Conservation (phyloP, 129 eudicot genomes). For the Arctium lappa region DNA sequence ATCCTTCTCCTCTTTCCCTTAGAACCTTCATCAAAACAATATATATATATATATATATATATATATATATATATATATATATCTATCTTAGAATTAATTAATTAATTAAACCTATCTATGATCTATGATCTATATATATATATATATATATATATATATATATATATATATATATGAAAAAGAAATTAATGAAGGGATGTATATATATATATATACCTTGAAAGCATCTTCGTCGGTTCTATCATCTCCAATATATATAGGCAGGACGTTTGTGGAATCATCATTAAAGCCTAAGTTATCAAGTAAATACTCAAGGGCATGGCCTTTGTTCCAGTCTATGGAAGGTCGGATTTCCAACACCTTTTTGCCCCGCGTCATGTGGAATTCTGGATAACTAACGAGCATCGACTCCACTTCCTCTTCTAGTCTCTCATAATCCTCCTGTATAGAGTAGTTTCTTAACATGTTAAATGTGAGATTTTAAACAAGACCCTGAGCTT, state of each 20-base stretch:
- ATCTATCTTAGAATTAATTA: not conserved
- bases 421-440: constrained; percentile 52
- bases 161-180: constrained; percentile 1
- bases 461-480: too few species aligned
- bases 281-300: constrained; percentile 55
- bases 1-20: constrained; percentile 45
- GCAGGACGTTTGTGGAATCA: constrained; percentile 35
- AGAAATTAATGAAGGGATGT: not conserved
- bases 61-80: too few species aligned
- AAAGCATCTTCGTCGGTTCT: constrained; percentile 87
- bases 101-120: not conserved
- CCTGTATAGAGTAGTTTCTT: too few species aligned
- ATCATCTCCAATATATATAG: constrained; percentile 77
- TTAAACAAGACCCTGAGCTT: too few species aligned
- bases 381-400: constrained; percentile 36
- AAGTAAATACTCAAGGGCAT: constrained; percentile 62
- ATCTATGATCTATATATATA: not conserved
- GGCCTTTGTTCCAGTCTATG: constrained; percentile 84
- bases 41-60: too few species aligned
- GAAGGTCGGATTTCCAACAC: constrained; percentile 76
- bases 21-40: constrained; percentile 40
- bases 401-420: constrained; percentile 38
- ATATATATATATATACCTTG: constrained; percentile 35
- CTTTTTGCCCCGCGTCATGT: constrained; percentile 64
- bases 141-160: not conserved